Percentiles rank a stretch among this genome's conserved stretches.
Conservation (phyloP, 345 rosid genomes). For the Populus alba region DNA sequence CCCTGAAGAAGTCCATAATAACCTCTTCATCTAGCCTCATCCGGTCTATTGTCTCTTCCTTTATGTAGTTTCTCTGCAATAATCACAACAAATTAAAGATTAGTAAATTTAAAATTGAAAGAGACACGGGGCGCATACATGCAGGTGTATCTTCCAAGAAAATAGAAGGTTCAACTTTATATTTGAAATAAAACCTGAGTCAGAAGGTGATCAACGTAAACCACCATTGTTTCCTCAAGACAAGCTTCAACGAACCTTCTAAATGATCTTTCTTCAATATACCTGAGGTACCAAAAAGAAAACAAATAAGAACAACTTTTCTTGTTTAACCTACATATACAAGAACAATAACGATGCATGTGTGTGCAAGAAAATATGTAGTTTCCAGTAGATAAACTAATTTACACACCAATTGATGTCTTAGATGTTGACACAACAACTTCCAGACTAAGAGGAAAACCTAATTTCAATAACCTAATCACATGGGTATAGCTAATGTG, state of each 20-base stretch:
- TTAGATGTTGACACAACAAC: not conserved
- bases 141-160: constrained; percentile 6
- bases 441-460: not conserved
- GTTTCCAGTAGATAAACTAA: not conserved
- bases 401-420: not conserved
- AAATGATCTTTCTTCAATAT: constrained; percentile 91
- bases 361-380: not conserved
- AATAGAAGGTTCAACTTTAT: not conserved
- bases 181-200: constrained; percentile 54
- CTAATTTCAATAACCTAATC: not conserved
- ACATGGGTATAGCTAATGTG: not conserved
- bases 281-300: constrained; percentile 48
- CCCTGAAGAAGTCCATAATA: constrained; percentile 93
- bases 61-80: constrained; percentile 75
- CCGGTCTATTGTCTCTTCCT: constrained; percentile 94
- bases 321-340: not conserved
- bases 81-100: constrained; percentile 17
- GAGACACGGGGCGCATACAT: not conserved
- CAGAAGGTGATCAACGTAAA: constrained; percentile 85
- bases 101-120: not conserved
- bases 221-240: constrained; percentile 83
- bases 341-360: not conserved
- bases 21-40: constrained; percentile 97
- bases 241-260: constrained; percentile 96
- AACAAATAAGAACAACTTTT: not conserved